Evolutionary conservation across 129 eudicot species (phyloP), one percentile per base, ranked within the genome.

Genomic region (Logfia minima): DNA sequence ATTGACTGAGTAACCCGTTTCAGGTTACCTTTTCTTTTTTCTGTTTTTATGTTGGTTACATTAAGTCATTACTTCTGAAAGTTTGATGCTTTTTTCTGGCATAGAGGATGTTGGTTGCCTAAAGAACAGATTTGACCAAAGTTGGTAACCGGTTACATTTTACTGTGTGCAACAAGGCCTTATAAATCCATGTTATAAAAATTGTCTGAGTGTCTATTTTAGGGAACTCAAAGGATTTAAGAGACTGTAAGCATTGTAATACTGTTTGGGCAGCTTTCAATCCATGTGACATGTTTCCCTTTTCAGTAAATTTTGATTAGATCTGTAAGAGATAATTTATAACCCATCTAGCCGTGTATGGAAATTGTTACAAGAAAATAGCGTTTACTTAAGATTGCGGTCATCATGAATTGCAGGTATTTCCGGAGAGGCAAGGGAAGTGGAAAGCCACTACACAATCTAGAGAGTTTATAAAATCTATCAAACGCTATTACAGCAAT

Each of bases 391-490:
- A 45, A 48, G 23, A 23, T 61, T 58, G 10, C 48, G 53, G 80
- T 73, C 52, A 31, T 53, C 66, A 68, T 81, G 60, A 37, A 76
- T 70, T 74, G 23, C 79, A 93, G 98, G 97, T 94, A 56, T 91
- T 94, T 64, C 85, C 93, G 5, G 97, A 94, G 86, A 89, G 96
- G 84, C 96, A 94, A 79, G 98, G 98, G 5, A 91, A 94, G 85
- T 94, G 97, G 97, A 94, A 86, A 82, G 98, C 98, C 56, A 89
- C 98, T 59, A 91, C 98, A 19, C 97, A 94, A 59, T 94, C 98
- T 32, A 86, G 90, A 84, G 98, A 94, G 74, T 89, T 94, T 75
- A 77, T 94, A 71, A 94, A 91, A 84, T 91, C 97, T 78, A 91
- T 94, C 76, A 86, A 89, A 90, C 80, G 98, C 64, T 94, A 91